A percentile compares a stretch with the other conserved stretches of the same genome.
Conservation (phyloP, 345 rosid genomes). For the Aquilaria yunnanensis region DNA sequence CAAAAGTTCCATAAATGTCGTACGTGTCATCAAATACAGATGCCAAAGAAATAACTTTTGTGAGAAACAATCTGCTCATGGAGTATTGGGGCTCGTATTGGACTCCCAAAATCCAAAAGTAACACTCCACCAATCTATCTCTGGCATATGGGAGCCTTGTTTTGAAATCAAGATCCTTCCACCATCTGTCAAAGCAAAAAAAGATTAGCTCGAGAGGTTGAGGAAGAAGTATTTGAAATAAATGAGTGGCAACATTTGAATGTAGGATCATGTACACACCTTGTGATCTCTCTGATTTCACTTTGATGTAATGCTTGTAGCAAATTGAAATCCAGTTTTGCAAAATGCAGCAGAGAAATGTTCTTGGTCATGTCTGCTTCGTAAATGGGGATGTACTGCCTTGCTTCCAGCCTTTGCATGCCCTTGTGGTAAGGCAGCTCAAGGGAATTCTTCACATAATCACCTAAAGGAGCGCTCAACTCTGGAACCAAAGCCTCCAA, state of each 20-base stretch:
- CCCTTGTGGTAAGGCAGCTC: conserved; percentile 15
- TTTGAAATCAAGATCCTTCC: conserved; percentile 21
- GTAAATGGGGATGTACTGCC: conserved; percentile 16
- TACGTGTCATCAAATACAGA: conserved; percentile 16
- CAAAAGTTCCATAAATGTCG: background rate
- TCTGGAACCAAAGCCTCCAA: background rate
- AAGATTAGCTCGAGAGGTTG: too few relatives aligned
- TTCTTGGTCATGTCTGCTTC: conserved; percentile 2
- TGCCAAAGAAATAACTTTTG: conserved; percentile 17
- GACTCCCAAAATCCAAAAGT: conserved; percentile 7
- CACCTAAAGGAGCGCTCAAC: conserved; percentile 5
- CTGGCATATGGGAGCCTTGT: conserved; percentile 16
- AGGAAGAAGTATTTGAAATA: background rate
- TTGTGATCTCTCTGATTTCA: conserved; percentile 17
- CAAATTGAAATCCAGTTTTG: conserved; percentile 30
- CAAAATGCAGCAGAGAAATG: conserved; percentile 15
- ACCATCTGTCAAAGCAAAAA: conserved; percentile 16
- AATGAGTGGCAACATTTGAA: background rate
- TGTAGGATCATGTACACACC: background rate
- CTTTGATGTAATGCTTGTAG: conserved; percentile 19
- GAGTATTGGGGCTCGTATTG: conserved; percentile 16
- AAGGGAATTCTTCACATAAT: conserved; percentile 8
- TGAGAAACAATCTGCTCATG: conserved; percentile 1
- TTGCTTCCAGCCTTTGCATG: conserved; percentile 19
- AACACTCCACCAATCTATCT: conserved; percentile 10